Evolutionary conservation across 75 land plant genomes (phyloP).

Genomic region (Adiantum capillusveneris): DNA sequence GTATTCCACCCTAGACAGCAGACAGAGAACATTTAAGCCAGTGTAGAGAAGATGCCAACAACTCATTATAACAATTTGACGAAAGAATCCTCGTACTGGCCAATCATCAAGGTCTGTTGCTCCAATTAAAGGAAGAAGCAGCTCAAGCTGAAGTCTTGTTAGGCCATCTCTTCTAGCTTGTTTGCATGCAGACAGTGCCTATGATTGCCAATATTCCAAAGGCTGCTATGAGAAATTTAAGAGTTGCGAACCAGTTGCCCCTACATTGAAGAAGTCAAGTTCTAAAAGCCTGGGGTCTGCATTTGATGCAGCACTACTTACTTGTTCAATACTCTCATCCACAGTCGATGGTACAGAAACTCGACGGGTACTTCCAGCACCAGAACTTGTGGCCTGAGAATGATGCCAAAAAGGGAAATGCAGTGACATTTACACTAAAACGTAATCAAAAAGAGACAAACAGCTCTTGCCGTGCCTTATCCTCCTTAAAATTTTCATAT

Average conservation of each 20-base stretch:
- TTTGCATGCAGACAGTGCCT: constrained; percentile 38
- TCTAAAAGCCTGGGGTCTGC: not conserved
- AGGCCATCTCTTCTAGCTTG: constrained; percentile 35
- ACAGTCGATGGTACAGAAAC: constrained; percentile 18
- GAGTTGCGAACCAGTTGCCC: no score
- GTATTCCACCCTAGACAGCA: constrained; percentile 31
- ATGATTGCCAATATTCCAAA: not conserved
- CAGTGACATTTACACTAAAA: no score
- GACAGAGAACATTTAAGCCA: no score
- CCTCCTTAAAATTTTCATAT: no score
- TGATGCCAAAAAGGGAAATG: no score
- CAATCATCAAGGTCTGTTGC: constrained; percentile 53
- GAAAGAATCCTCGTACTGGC: constrained; percentile 22
- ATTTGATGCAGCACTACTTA: not conserved
- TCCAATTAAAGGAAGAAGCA: constrained; percentile 42
- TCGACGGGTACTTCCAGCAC: not conserved
- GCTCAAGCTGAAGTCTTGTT: constrained; percentile 28
- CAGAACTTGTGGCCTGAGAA: not conserved
- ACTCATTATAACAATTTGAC: no score
- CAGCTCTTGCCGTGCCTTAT: no score
- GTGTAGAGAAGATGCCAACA: no score
- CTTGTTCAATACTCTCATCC: constrained; percentile 32
- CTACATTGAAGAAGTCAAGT: not conserved
- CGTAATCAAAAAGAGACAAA: no score
- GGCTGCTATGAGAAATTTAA: not conserved